Base-by-base conservation (phyloP, 2,329 filamentous ascomycete genomes). In the Aureobasidium leucospermi region DNA sequence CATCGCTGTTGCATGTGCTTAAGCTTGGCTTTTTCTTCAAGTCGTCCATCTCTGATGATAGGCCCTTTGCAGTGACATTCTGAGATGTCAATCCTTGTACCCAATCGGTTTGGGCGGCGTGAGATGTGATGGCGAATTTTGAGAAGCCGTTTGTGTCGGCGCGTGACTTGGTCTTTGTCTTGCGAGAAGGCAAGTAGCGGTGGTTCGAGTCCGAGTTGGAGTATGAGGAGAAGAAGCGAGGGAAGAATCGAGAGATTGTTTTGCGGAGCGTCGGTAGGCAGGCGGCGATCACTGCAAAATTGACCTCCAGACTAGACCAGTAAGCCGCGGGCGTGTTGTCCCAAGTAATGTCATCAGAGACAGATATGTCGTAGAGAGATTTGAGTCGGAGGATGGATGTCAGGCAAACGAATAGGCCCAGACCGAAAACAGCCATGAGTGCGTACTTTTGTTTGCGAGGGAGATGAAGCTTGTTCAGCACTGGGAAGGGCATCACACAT, bases 41-140 rank as follows among this genome's bases (percentile, higher is more conserved):
- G 2, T 19, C 31, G 23, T 58, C 55, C 55, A 58, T 39, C 32
- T 58, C 55, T 6, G 39, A 43, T 16, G 39, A 36, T 2, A 46
- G 7, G 8, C 32, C 52, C 28, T 11, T 31, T 7, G 55, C 80
- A 7, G 76, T 81, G 31, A 79, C 81, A 75, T 79, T 75, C 29
- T 78, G 62, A 68, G 28, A 11, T 9, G 41, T 8, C 15, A 59
- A 15, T 8, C 31, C 47, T 34, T 59, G 58, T 10, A 39, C 31
- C 58, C 58, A 59, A 13, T 52, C 47, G 2, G 58, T 31, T 9
- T 34, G 19, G 1, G 36, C 58, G 11, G 39, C 38, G 7, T 53
- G 46, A n/a, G 52, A 56, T 41, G 48, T 52, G 19, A 45, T 32
- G 19, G 45, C 23, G 11, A 45, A 59, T 10, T 41, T 48, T 5